Evolutionary conservation across 1,284 basidiomycete genomes (phyloP).

Genomic region (Ganoderma sinense): DNA sequence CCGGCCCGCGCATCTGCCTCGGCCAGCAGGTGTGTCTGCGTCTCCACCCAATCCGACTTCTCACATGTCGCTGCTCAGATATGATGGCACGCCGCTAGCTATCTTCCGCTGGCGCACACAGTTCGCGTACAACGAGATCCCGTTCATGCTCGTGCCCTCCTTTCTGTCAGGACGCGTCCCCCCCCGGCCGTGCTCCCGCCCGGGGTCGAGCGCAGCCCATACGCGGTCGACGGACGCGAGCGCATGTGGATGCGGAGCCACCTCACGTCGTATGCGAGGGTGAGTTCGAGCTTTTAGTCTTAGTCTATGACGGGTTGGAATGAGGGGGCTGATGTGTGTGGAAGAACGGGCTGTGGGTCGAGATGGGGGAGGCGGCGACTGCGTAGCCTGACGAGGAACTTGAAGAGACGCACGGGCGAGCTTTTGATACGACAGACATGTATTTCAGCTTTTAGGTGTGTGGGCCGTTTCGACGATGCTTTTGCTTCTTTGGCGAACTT

Average conservation of each 20-base stretch:
- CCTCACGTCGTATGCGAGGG: slow-evolving; percentile 61
- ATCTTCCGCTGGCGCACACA: too few species aligned
- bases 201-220: slow-evolving; percentile 28
- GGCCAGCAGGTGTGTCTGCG: slow-evolving; percentile 49
- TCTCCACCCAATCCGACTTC: too few species aligned
- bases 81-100: too few species aligned
- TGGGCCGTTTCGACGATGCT: too few species aligned
- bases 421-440: too few species aligned
- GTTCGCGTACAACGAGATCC: slow-evolving; percentile 77
- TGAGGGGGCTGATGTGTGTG: neutral
- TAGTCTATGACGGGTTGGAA: too few species aligned
- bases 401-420: too few species aligned
- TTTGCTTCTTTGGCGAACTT: too few species aligned
- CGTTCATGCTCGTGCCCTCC: slow-evolving; percentile 67
- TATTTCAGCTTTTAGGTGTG: too few species aligned
- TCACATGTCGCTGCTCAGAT: too few species aligned
- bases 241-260: slow-evolving; percentile 61
- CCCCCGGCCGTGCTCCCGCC: slow-evolving; percentile 39
- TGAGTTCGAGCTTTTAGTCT: slow-evolving; percentile 41
- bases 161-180: slow-evolving; percentile 52
- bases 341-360: slow-evolving; percentile 31
- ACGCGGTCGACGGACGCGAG: slow-evolving; percentile 52
- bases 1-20: slow-evolving; percentile 56
- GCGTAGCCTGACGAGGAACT: too few species aligned
- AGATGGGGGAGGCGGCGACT: neutral